phyloP scores from a whole-genome alignment of 352 stramenopile genomes.

The Globisporangium sylvaticum region DNA sequence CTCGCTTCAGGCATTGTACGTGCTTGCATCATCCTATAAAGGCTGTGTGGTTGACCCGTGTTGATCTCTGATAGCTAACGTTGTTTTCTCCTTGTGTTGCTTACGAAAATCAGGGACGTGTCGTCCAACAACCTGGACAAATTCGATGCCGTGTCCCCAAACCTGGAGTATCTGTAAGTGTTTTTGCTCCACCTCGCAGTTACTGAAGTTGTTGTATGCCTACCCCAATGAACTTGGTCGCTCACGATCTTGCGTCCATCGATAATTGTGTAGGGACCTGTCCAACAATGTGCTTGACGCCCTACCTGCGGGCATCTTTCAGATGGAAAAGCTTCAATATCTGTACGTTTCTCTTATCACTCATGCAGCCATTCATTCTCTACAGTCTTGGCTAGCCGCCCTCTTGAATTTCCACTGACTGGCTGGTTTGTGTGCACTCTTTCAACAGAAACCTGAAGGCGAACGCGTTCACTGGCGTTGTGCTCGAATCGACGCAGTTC shows the following conservation, averaged over 20 bases:
- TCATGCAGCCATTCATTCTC: neutral
- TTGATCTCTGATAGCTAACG: too few species aligned
- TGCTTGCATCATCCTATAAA: too few species aligned
- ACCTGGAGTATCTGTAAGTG: constrained; percentile 15
- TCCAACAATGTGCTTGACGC: constrained; percentile 17
- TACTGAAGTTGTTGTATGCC: neutral
- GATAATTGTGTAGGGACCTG: constrained; percentile 5
- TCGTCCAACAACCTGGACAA: constrained; percentile 17
- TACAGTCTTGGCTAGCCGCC: neutral
- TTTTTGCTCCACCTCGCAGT: neutral
- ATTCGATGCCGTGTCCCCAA: constrained; percentile 8
- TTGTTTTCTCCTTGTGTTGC: neutral
- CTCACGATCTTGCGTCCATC: neutral
- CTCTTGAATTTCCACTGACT: neutral
- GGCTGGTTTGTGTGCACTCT: neutral
- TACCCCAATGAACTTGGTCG: neutral
- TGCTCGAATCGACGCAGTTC: constrained; percentile 4
- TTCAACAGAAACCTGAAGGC: constrained; percentile 9
- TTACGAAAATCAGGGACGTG: constrained; percentile 8
- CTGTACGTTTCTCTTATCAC: constrained; percentile 4
- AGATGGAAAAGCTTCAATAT: constrained; percentile 15
- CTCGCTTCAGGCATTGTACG: constrained; percentile 13
- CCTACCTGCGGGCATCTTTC: constrained; percentile 6
- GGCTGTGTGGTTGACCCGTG: too few species aligned
- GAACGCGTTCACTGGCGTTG: constrained; percentile 11